Percentiles rank a stretch among this genome's conserved stretches.
Conservation (phyloP, 139 green algal genomes). For the Coelastrella sp. region DNA sequence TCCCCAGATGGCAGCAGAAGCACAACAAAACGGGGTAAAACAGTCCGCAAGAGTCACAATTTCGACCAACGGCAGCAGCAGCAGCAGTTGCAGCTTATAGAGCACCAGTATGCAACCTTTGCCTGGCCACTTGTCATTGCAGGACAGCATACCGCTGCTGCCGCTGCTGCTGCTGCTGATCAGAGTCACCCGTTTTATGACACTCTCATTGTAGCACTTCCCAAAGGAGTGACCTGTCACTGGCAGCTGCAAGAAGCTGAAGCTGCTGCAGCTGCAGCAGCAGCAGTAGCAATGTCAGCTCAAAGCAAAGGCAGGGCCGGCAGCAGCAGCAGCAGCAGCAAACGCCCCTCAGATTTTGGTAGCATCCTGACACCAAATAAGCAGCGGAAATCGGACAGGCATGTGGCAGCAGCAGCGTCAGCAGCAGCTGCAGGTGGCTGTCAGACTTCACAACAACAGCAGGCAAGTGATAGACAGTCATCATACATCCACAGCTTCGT, state of each 20-base stretch:
- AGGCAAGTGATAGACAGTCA: too few relatives aligned
- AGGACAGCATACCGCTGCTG: not conserved
- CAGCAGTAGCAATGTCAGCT: not conserved
- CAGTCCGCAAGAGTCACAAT: not conserved
- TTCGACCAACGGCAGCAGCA: not conserved
- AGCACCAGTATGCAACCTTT: not conserved
- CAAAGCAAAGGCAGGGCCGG: too few relatives aligned
- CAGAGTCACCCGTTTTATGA: not conserved
- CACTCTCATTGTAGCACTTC: not conserved
- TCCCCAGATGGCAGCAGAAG: not conserved
- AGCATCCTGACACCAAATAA: not conserved
- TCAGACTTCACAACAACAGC: too few relatives aligned
- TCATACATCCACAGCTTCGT: too few relatives aligned
- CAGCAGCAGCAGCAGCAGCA: conserved; percentile 1
- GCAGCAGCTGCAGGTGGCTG: not conserved
- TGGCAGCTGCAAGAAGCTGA: not conserved
- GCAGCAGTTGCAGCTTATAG: not conserved
- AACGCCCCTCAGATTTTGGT: not conserved
- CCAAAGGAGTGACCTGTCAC: not conserved
- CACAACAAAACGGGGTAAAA: not conserved
- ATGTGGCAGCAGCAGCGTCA: not conserved
- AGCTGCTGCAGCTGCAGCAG: conserved; percentile 6
- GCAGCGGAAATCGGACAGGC: not conserved
- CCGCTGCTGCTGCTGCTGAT: not conserved
- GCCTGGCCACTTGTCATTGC: not conserved